Conservation (phyloP, 164 flowering plant species). For the Berberis vulgaris region DNA sequence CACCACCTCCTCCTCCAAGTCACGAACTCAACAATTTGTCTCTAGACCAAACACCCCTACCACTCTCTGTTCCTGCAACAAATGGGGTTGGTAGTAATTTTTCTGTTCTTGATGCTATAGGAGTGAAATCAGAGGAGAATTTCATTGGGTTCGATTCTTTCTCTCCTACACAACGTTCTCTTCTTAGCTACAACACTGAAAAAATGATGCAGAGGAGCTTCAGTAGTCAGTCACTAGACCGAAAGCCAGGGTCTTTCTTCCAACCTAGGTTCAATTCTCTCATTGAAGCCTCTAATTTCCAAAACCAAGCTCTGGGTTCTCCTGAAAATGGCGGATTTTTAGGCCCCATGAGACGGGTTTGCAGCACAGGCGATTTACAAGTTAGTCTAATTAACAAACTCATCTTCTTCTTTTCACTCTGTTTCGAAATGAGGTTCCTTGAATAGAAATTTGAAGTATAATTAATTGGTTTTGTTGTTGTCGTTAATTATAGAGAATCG, state of each 20-base stretch:
- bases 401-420: not conserved
- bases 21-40: too few relatives aligned
- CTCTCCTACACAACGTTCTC: not conserved
- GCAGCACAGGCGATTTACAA: constrained; percentile 69
- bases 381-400: constrained; percentile 11
- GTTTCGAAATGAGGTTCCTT: not conserved
- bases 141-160: not conserved
- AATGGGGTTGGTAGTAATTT: too few relatives aligned
- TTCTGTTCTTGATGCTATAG: not conserved
- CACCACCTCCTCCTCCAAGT: not conserved
- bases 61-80: too few relatives aligned
- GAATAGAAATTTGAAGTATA: not conserved
- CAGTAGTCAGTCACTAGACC: not conserved
- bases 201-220: not conserved
- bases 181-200: not conserved
- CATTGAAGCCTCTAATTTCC: constrained; percentile 20
- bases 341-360: constrained; percentile 42
- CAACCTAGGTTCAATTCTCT: constrained; percentile 4
- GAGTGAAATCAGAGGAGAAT: not conserved
- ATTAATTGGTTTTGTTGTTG: constrained; percentile 14
- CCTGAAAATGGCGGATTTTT: not conserved
- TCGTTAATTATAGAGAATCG: constrained; percentile 23
- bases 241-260: not conserved
- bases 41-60: too few relatives aligned
- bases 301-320: not conserved